Evolutionary conservation across 768 basidiomycete genomes (phyloP).

Genomic region (Naganishia randhawae): DNA sequence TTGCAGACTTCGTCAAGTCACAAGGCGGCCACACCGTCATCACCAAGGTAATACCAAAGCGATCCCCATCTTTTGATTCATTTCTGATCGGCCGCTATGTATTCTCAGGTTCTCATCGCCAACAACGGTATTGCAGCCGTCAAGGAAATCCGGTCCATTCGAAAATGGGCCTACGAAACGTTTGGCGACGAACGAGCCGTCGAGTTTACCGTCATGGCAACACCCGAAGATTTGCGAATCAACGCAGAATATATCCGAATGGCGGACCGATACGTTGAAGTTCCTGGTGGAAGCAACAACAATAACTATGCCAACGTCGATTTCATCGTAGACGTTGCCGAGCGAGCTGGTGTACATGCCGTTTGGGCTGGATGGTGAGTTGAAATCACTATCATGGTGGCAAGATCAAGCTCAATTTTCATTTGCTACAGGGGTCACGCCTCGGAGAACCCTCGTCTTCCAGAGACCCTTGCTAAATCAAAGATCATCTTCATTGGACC

Average conservation of each 20-base stretch:
- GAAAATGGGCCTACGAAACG: constrained; percentile 99
- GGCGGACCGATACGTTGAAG: constrained; percentile 98
- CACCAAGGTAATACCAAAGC: constrained; percentile 67
- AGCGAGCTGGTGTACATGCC: constrained; percentile 93
- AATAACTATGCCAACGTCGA: constrained; percentile 99
- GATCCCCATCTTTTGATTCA: not conserved
- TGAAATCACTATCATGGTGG: not conserved
- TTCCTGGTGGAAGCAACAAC: constrained; percentile 96
- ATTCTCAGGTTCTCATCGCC: constrained; percentile 82
- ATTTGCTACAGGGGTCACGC: constrained; percentile 72
- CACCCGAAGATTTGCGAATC: constrained; percentile 89
- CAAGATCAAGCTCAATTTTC: not conserved
- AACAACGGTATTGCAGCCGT: constrained; percentile 99
- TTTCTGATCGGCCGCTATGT: not conserved
- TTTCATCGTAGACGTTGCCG: constrained; percentile 95
- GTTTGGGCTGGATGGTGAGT: constrained; percentile 95
- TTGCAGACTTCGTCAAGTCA: constrained; percentile 83
- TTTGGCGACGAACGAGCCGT: constrained; percentile 93
- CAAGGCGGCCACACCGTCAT: constrained; percentile 97
- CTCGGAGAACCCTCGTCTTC: constrained; percentile 94
- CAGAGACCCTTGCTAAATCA: constrained; percentile 84
- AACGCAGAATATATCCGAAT: constrained; percentile 99
- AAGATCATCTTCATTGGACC: constrained; percentile 99
- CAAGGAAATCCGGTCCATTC: constrained; percentile 96
- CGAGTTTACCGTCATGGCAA: constrained; percentile 99